phyloP scores from a whole-genome alignment of 2,329 filamentous ascomycete species.

The Arthrobotrys pseudoclavata region DNA sequence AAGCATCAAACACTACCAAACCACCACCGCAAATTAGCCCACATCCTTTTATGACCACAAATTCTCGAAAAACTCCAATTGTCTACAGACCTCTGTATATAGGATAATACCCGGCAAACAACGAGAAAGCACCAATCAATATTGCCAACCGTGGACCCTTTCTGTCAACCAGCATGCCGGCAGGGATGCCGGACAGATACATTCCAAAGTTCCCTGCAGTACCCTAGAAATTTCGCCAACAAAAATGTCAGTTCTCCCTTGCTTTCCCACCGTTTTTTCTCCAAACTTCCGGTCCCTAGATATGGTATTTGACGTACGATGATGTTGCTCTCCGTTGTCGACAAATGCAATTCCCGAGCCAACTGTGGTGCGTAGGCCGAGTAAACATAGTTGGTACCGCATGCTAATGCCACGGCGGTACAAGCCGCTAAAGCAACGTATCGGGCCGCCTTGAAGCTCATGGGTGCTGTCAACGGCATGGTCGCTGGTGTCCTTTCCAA shows the following conservation, averaged over 20 bases:
- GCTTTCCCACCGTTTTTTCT: constrained; percentile 14
- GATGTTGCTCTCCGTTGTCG: constrained; percentile 92
- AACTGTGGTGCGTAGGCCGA: constrained; percentile 98
- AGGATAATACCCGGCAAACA: constrained; percentile 87
- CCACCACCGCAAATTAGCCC: not conserved
- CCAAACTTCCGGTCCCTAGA: not conserved
- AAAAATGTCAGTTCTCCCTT: constrained; percentile 59
- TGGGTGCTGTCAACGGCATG: constrained; percentile 58
- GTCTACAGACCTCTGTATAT: constrained; percentile 82
- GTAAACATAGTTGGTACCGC: constrained; percentile 95
- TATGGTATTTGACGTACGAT: constrained; percentile 73
- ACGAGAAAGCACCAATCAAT: constrained; percentile 78
- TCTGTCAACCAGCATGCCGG: constrained; percentile 87
- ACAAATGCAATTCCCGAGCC: constrained; percentile 84
- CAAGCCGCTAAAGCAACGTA: constrained; percentile 65
- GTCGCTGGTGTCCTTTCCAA: not conserved
- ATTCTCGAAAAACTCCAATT: constrained; percentile 66
- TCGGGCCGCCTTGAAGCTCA: constrained; percentile 48
- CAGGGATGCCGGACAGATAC: constrained; percentile 90
- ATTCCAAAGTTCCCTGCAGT: constrained; percentile 90
- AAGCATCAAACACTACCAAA: constrained; percentile 38
- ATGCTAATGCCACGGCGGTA: constrained; percentile 86
- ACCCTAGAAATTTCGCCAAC: constrained; percentile 64
- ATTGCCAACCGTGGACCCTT: constrained; percentile 85
- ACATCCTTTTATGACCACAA: constrained; percentile 67